phyloP scores from a whole-genome alignment of 169 alveolate genomes.

The Cyclospora cayetanensis region DNA sequence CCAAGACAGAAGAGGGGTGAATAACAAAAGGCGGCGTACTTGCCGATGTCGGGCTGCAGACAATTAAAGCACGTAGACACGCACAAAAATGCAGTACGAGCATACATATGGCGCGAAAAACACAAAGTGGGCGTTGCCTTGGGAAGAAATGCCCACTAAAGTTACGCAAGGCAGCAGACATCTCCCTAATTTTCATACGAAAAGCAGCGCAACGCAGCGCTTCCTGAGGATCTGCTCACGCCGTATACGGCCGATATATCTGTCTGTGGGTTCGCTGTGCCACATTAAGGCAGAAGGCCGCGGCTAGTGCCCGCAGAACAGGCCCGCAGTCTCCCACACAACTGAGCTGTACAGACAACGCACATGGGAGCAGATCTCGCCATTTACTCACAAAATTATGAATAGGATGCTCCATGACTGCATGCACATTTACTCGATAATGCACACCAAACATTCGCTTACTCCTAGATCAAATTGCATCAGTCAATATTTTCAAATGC shows the following conservation, averaged over 20 bases:
- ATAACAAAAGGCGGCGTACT: constrained; percentile 36
- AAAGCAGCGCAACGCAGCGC: too few species aligned
- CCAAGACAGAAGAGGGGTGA: constrained; percentile 57
- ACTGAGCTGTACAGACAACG: not conserved
- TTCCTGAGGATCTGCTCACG: too few species aligned
- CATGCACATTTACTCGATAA: too few species aligned
- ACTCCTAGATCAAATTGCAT: too few species aligned
- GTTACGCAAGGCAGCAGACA: too few species aligned
- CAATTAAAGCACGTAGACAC: not conserved
- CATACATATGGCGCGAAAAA: not conserved
- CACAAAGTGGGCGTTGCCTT: too few species aligned
- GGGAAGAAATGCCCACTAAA: too few species aligned
- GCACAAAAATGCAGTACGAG: not conserved
- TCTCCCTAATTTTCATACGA: too few species aligned
- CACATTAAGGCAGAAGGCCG: constrained; percentile 60
- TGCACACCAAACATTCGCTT: too few species aligned
- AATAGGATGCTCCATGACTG: too few species aligned
- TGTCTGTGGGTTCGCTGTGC: constrained; percentile 17
- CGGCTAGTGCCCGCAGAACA: constrained; percentile 58
- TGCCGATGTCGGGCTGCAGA: constrained; percentile 44
- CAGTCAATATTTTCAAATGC: not conserved
- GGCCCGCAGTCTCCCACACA: constrained; percentile 53
- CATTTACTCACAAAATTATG: too few species aligned
- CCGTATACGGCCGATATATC: not conserved
- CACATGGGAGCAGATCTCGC: not conserved